A percentile compares a stretch with the other conserved stretches of the same genome.
phyloP scores from a whole-genome alignment of 1,139 yeast genomes.

The Taiozyma sp. region DNA sequence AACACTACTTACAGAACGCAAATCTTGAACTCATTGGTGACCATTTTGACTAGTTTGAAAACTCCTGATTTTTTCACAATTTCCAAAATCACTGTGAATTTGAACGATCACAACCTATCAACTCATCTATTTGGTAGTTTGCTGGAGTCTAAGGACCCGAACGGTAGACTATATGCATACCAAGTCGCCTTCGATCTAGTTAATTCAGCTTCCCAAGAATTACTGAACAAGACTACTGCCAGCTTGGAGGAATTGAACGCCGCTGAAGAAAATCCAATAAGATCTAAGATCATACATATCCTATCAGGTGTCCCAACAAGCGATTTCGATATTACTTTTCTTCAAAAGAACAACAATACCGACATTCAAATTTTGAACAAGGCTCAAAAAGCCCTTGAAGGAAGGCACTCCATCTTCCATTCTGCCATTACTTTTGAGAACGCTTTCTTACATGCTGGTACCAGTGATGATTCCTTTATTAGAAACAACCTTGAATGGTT shows the following conservation, averaged over 20 bases:
- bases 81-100: slow-evolving; percentile 82
- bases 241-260: slow-evolving; percentile 35
- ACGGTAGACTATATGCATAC: slow-evolving; percentile 57
- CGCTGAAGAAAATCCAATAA: slow-evolving; percentile 36
- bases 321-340: slow-evolving; percentile 85
- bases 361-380: slow-evolving; percentile 79
- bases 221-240: slow-evolving; percentile 57
- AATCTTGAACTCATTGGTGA: slow-evolving; percentile 59
- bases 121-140: slow-evolving; percentile 59
- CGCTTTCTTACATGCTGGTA: slow-evolving; percentile 95
- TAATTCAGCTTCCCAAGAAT: slow-evolving; percentile 87
- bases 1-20: slow-evolving; percentile 60
- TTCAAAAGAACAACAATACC: slow-evolving; percentile 81
- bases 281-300: slow-evolving; percentile 53
- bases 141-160: slow-evolving; percentile 34
- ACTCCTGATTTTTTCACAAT: slow-evolving; percentile 75
- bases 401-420: slow-evolving; percentile 90
- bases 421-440: slow-evolving; percentile 94
- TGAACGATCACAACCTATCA: slow-evolving; percentile 73
- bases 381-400: slow-evolving; percentile 78
- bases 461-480: slow-evolving; percentile 91
- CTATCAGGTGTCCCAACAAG: slow-evolving; percentile 93
- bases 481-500: slow-evolving; percentile 92
- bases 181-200: slow-evolving; percentile 97
- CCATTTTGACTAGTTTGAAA: slow-evolving; percentile 50